phyloP scores from a whole-genome alignment of 2,329 filamentous ascomycete species.

The Xylariaceae sp. region DNA sequence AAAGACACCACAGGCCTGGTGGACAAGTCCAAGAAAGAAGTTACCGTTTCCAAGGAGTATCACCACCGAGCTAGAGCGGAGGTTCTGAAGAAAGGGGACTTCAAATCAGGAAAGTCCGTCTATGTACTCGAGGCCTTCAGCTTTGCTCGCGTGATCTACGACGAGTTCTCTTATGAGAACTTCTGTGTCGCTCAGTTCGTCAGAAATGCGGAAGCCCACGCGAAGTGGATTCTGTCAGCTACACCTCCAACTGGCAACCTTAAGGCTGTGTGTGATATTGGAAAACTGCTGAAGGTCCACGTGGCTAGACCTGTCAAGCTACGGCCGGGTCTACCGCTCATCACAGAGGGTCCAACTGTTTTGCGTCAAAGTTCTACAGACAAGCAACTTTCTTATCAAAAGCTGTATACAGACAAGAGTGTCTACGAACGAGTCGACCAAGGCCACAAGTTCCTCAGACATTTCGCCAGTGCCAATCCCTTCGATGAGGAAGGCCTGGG shows the following conservation, averaged over 20 bases:
- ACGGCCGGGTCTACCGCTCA: conserved; percentile 32
- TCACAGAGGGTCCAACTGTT: conserved; percentile 33
- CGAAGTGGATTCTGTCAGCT: conserved; percentile 42
- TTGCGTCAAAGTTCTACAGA: conserved; percentile 32
- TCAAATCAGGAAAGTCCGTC: conserved; percentile 9
- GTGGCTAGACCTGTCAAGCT: conserved; percentile 34
- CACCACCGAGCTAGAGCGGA: neutral
- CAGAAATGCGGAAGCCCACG: conserved; percentile 27
- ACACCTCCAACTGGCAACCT: conserved; percentile 38
- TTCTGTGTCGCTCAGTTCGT: conserved; percentile 32
- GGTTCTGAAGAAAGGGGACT: neutral
- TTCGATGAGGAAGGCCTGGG: conserved; percentile 26
- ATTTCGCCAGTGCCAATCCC: conserved; percentile 32
- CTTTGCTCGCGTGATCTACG: conserved; percentile 38
- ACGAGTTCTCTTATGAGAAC: conserved; percentile 41
- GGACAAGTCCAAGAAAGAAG: neutral
- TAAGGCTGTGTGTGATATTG: conserved; percentile 34
- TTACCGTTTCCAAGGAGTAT: conserved; percentile 2
- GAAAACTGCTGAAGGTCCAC: conserved; percentile 35
- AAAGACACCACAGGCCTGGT: conserved; percentile 1
- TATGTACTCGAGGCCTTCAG: conserved; percentile 36
- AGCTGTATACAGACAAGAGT: conserved; percentile 33
- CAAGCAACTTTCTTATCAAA: conserved; percentile 31
- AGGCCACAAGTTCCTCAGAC: conserved; percentile 29
- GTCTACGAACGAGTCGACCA: conserved; percentile 35